Conservation (phyloP, 2,329 filamentous ascomycete genomes). For the Clarireedia monteithiana region DNA sequence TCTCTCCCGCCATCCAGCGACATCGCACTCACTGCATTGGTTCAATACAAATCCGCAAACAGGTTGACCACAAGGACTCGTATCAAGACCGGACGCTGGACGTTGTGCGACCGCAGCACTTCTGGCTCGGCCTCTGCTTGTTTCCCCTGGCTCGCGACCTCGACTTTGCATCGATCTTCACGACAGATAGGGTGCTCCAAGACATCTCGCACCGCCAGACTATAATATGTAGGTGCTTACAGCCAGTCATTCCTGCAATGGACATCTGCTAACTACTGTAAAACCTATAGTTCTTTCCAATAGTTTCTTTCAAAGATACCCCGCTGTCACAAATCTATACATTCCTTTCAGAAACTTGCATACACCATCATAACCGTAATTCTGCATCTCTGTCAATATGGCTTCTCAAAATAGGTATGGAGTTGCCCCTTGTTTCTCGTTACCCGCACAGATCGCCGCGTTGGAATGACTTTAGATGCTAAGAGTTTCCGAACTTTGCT, state of each 20-base stretch:
- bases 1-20: no score
- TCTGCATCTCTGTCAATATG: constrained; percentile 21
- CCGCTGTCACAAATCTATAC: constrained; percentile 17
- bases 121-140: background rate
- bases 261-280: background rate
- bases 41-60: background rate
- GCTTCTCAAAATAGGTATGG: constrained; percentile 28
- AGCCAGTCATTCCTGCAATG: background rate
- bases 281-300: constrained; percentile 7
- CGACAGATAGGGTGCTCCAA: background rate
- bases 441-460: constrained; percentile 16
- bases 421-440: constrained; percentile 5
- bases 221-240: constrained; percentile 4
- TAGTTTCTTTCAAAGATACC: constrained; percentile 24
- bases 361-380: constrained; percentile 13
- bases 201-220: background rate
- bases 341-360: constrained; percentile 5
- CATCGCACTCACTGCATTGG: no score
- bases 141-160: constrained; percentile 1
- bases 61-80: background rate
- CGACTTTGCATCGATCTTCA: background rate
- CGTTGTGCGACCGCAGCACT: background rate
- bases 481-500: background rate
- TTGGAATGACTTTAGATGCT: background rate
- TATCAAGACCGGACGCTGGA: background rate